These are phyloP conservation scores for Calonectria pteridis DNA, from an alignment of 2,329 filamentous ascomycete genomes.

Conservation along the genomic window DNA sequence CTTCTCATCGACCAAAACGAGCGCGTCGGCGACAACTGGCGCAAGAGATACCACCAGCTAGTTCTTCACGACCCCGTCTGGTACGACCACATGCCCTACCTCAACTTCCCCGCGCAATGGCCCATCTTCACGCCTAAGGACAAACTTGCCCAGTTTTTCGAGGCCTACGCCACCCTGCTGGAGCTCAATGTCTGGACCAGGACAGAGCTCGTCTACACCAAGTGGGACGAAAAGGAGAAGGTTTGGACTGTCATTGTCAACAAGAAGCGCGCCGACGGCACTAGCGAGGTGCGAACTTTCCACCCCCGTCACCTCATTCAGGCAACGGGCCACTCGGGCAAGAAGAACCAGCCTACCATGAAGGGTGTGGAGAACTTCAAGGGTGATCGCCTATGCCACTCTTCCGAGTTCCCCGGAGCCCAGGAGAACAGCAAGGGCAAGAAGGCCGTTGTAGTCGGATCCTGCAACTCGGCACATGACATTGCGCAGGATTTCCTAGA, in stretches of 20 bases:
- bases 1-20: slow-evolving; percentile 71
- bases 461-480: slow-evolving; percentile 77
- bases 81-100: slow-evolving; percentile 72
- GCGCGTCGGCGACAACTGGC: slow-evolving; percentile 74
- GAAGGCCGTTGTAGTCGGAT: slow-evolving; percentile 75
- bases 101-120: slow-evolving; percentile 74
- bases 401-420: slow-evolving; percentile 70
- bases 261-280: slow-evolving; percentile 62
- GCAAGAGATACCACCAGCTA: slow-evolving; percentile 72
- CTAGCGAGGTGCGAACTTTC: slow-evolving; percentile 65
- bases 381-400: slow-evolving; percentile 72
- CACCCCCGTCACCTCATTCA: slow-evolving; percentile 74
- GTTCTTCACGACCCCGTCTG: slow-evolving; percentile 77
- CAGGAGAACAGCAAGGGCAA: slow-evolving; percentile 61
- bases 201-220: slow-evolving; percentile 60
- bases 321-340: slow-evolving; percentile 76
- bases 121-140: slow-evolving; percentile 80
- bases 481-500: slow-evolving; percentile 77
- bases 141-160: slow-evolving; percentile 77
- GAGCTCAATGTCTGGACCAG: slow-evolving; percentile 77
- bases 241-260: slow-evolving; percentile 68
- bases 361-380: slow-evolving; percentile 69
- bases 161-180: slow-evolving; percentile 72
- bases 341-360: slow-evolving; percentile 71
- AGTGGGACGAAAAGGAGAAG: slow-evolving; percentile 63